Percentiles rank a stretch among this genome's conserved stretches.
phyloP scores from a whole-genome alignment of 1,139 yeast genomes.

The Pichia sp. region DNA sequence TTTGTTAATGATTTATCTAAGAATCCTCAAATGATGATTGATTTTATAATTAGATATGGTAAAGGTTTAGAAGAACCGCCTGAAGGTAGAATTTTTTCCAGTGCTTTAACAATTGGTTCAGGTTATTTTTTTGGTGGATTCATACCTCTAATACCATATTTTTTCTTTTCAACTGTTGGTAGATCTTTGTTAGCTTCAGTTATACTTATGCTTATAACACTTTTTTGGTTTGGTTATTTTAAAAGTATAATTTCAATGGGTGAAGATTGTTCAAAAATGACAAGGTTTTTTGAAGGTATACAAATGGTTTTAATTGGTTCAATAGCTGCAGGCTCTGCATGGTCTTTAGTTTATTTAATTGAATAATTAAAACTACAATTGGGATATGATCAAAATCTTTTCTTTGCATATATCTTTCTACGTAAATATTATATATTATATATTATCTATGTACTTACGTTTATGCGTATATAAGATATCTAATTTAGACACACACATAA shows the following conservation, averaged over 20 bases:
- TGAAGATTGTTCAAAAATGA: conserved; percentile 54
- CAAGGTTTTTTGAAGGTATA: conserved; percentile 69
- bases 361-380: conserved; percentile 32
- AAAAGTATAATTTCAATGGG: conserved; percentile 85
- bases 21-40: conserved; percentile 59
- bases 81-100: conserved; percentile 67
- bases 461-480: not conserved
- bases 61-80: conserved; percentile 78
- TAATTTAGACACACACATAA: not conserved
- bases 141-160: conserved; percentile 73
- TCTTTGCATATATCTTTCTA: not conserved
- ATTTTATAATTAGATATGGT: conserved; percentile 67
- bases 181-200: conserved; percentile 73
- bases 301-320: conserved; percentile 95
- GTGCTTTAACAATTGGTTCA: conserved; percentile 70
- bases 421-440: not conserved
- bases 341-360: conserved; percentile 79
- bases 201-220: conserved; percentile 74
- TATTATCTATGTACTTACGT: not conserved
- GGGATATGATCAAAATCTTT: not conserved
- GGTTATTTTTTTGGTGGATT: conserved; percentile 77
- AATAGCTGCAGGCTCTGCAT: conserved; percentile 93
- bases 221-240: conserved; percentile 79
- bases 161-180: conserved; percentile 66
- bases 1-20: conserved; percentile 65